Percentiles rank a stretch among this genome's conserved stretches.
These are phyloP conservation scores for Artemisia argyi DNA, from an alignment of 129 eudicot genomes.

Conservation along the genomic window DNA sequence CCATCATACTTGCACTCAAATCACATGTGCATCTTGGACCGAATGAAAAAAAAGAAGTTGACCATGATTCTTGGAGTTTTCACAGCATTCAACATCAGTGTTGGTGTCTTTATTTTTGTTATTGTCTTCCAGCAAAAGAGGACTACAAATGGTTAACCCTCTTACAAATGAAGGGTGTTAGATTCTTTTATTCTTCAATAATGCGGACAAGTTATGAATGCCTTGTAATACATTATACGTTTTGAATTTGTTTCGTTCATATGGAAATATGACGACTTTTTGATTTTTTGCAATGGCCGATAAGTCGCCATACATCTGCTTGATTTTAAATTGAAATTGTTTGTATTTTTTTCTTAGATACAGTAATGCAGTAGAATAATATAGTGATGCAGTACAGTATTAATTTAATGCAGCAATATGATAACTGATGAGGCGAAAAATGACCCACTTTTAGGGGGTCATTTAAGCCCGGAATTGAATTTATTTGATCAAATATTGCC, in stretches of 20 bases:
- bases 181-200: constrained; percentile 17
- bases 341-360: neutral
- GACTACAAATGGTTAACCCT: constrained; percentile 51
- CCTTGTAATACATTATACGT: constrained; percentile 9
- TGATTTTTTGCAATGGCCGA: constrained; percentile 12
- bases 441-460: no score
- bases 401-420: no score
- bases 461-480: no score
- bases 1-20: constrained; percentile 65
- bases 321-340: constrained; percentile 19
- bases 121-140: constrained; percentile 82
- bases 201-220: constrained; percentile 29
- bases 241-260: constrained; percentile 14
- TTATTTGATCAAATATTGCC: no score
- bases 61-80: constrained; percentile 26
- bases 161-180: neutral
- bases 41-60: neutral
- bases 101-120: constrained; percentile 60
- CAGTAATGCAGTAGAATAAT: no score
- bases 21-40: constrained; percentile 31
- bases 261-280: constrained; percentile 1
- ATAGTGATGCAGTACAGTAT: no score
- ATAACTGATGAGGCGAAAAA: no score
- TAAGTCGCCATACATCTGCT: constrained; percentile 4
- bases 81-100: constrained; percentile 68